Conservation (phyloP, 1,139 yeast genomes). For the Hansenula lynferdii region DNA sequence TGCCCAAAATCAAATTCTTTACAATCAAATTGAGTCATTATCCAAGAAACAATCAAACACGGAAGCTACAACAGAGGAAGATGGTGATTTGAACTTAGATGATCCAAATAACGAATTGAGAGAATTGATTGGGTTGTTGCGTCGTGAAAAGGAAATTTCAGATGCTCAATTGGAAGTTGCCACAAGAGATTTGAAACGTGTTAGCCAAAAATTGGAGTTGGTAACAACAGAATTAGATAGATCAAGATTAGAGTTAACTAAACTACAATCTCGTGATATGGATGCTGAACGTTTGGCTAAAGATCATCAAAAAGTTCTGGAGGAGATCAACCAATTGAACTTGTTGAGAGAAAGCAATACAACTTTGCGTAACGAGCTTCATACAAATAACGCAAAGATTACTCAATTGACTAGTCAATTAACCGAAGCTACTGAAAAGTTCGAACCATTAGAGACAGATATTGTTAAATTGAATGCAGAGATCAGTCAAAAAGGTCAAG, state of each 20-base stretch:
- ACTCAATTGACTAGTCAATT: conserved; percentile 29
- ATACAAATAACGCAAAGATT: conserved; percentile 18
- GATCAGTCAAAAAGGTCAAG: conserved; percentile 37
- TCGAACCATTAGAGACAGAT: conserved; percentile 29
- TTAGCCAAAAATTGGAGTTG: conserved; percentile 34
- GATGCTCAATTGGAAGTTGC: conserved; percentile 51
- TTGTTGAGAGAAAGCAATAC: conserved; percentile 71
- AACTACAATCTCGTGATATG: conserved; percentile 31
- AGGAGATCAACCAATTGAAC: conserved; percentile 64
- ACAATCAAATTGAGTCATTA: conserved; percentile 61
- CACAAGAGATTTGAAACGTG: conserved; percentile 24
- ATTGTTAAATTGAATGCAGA: conserved; percentile 33
- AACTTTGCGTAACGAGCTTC: conserved; percentile 55
- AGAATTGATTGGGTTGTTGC: conserved; percentile 57
- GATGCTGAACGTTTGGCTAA: conserved; percentile 36
- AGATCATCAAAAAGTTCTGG: conserved; percentile 50
- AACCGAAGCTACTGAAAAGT: conserved; percentile 28
- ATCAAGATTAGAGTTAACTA: conserved; percentile 39
- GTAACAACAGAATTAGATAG: conserved; percentile 39
- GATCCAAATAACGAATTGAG: conserved; percentile 35
- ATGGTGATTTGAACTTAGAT: conserved; percentile 21
- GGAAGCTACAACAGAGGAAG: conserved; percentile 14
- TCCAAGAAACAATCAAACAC: conserved; percentile 14
- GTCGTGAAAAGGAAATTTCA: conserved; percentile 73
- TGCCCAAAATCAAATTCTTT: conserved; percentile 61